phyloP scores from a whole-genome alignment of 345 rosid genomes.

The Rhodomyrtus tomentosa region DNA sequence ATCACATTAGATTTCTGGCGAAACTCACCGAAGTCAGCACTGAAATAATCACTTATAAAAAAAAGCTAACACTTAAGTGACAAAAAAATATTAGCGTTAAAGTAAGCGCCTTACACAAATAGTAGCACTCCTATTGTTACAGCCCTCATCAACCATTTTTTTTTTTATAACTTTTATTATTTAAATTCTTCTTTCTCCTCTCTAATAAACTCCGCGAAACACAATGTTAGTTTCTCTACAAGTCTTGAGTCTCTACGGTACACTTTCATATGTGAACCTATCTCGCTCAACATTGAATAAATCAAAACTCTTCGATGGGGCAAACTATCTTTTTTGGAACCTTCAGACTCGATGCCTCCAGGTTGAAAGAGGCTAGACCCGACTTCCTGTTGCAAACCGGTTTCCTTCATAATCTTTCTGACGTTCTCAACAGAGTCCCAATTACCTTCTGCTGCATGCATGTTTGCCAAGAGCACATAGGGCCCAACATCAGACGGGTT shows the following conservation, averaged over 20 bases:
- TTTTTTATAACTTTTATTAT: neutral
- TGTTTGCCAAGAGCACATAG: slow-evolving; percentile 37
- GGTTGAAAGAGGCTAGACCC: slow-evolving; percentile 6
- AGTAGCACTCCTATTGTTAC: too few species aligned
- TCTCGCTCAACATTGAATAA: slow-evolving; percentile 41
- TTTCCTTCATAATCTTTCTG: slow-evolving; percentile 31
- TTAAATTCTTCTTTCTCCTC: neutral
- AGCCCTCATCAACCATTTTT: neutral
- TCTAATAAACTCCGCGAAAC: neutral
- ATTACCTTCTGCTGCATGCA: slow-evolving; percentile 38
- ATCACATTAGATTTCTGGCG: too few species aligned
- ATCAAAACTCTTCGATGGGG: slow-evolving; percentile 14
- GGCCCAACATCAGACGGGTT: slow-evolving; percentile 33
- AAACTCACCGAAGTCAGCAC: too few species aligned
- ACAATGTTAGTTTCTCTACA: neutral
- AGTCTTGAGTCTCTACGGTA: neutral
- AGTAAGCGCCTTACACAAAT: too few species aligned
- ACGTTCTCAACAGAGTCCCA: slow-evolving; percentile 42
- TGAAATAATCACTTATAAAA: too few species aligned
- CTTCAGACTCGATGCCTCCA: slow-evolving; percentile 1
- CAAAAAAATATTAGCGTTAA: too few species aligned
- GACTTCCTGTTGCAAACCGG: slow-evolving; percentile 10
- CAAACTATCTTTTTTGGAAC: slow-evolving; percentile 2
- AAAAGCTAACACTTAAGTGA: too few species aligned
- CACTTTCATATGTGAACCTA: slow-evolving; percentile 23